Evolutionary conservation across 2,329 filamentous ascomycete species (phyloP).

Genomic region (Tricladium varicosporioides): DNA sequence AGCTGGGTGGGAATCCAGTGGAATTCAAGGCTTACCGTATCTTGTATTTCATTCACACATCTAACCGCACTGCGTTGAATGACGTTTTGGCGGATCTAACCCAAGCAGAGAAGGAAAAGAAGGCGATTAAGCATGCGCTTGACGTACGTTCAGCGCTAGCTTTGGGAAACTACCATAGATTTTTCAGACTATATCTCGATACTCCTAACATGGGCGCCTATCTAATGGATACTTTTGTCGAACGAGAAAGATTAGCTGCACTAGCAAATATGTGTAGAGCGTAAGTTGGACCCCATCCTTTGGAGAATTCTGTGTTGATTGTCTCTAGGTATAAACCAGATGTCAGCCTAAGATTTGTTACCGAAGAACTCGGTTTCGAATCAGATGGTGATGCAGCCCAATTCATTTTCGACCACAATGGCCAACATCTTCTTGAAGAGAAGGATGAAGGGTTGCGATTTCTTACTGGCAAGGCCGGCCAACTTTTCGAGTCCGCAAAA

Average conservation of each 20-base stretch:
- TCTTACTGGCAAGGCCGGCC: slow-evolving; percentile 68
- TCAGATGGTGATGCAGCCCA: slow-evolving; percentile 86
- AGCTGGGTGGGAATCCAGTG: slow-evolving; percentile 82
- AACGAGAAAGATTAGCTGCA: slow-evolving; percentile 86
- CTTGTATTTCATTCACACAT: slow-evolving; percentile 98
- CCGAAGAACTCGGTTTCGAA: slow-evolving; percentile 94
- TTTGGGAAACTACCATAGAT: slow-evolving; percentile 93
- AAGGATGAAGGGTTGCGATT: slow-evolving; percentile 72
- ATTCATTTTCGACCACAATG: slow-evolving; percentile 81
- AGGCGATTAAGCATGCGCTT: slow-evolving; percentile 84
- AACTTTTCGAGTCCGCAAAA: slow-evolving; percentile 72
- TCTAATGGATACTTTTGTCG: slow-evolving; percentile 98
- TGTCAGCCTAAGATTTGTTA: slow-evolving; percentile 85
- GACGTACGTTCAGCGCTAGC: slow-evolving; percentile 88
- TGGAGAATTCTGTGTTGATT: slow-evolving; percentile 43
- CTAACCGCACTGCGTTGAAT: slow-evolving; percentile 97
- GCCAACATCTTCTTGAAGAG: slow-evolving; percentile 74
- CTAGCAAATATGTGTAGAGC: slow-evolving; percentile 91
- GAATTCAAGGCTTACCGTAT: slow-evolving; percentile 99
- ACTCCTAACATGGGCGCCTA: slow-evolving; percentile 97
- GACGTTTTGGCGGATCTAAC: slow-evolving; percentile 99
- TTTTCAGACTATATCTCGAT: slow-evolving; percentile 93
- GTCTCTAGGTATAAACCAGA: slow-evolving; percentile 80
- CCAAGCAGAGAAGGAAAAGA: slow-evolving; percentile 86
- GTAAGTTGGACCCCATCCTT: slow-evolving; percentile 56